Base-by-base conservation (phyloP, 345 rosid genomes). In the Eucalyptus sp. region DNA sequence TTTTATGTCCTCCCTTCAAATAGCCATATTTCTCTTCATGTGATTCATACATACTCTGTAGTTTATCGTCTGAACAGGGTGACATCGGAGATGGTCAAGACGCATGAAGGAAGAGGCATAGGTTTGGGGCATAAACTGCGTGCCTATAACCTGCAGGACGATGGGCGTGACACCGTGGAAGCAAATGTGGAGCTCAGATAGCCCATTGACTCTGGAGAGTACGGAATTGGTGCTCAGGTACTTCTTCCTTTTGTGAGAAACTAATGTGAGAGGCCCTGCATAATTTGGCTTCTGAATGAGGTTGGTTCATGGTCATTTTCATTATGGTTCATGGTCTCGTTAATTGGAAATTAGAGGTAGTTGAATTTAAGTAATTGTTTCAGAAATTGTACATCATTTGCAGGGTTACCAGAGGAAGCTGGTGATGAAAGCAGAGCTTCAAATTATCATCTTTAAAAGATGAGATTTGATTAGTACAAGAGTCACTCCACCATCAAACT, bases 201-300 rank as follows among this genome's bases (percentile, higher is more conserved):
- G 89, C 97, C 99, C 62, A 93, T 97, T 90, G 99, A 97, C 91
- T 93, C 99, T 18, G 92, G 99, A 88, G 99, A 97, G 90, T 97
- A 97, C 66, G 37, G 99, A 86, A 96, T 95, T 80, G 97, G 81
- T 54, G 99, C 99, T 81, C 98, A 96, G 99, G 99, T 97, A 94
- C n/a, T 29, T 88, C n/a, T 29, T 43, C 7, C 81, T 18, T 5
- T 17, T 0, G 81, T 18, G 22, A 71, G 24, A 71, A 71, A 71
- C 81, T 33, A 33, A 0, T 33, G 81, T 8, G 44, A 37, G 4
- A 71, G 46, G 25, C 5, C 25, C 46, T 18, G 24, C 43, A 71
- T 71, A 71, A 33, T 68, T 68, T 71, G 18, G 81, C 81, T 71
- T 37, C 25, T 18, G 81, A 18, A 5, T 10, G 44, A 18, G 81